Evolutionary conservation across 1,284 basidiomycete genomes (phyloP).

Genomic region (Cryptococcus maquisensis): DNA sequence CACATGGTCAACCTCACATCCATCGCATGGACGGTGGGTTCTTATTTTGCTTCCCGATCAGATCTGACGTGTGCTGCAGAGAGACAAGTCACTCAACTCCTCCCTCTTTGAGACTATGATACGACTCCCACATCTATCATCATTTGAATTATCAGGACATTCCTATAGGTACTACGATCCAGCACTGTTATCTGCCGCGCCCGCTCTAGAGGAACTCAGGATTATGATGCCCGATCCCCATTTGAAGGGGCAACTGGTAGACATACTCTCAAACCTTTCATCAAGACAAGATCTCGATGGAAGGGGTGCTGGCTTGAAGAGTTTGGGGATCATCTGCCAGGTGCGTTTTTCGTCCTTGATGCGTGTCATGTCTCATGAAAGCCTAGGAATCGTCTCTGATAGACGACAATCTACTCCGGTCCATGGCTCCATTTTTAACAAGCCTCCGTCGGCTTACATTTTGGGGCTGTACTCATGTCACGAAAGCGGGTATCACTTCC

Average conservation of each 20-base stretch:
- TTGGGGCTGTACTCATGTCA: constrained; percentile 38
- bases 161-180: constrained; percentile 38
- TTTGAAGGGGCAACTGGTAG: constrained; percentile 23
- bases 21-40: constrained; percentile 45
- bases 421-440: constrained; percentile 25
- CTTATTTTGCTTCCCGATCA: neutral
- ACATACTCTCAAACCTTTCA: constrained; percentile 17
- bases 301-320: constrained; percentile 29
- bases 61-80: constrained; percentile 15
- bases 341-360: constrained; percentile 13
- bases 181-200: constrained; percentile 21
- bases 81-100: constrained; percentile 40
- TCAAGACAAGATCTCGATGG: neutral
- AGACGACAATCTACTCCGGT: constrained; percentile 33
- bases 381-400: constrained; percentile 30
- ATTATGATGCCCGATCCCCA: constrained; percentile 45
- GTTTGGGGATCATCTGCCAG: constrained; percentile 37
- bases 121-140: constrained; percentile 18
- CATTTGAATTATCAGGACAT: constrained; percentile 45
- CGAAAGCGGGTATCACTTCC: constrained; percentile 27
- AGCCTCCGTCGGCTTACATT: constrained; percentile 35
- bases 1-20: constrained; percentile 37
- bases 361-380: neutral
- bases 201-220: constrained; percentile 35
- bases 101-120: constrained; percentile 32